Evolutionary conservation across 2,329 filamentous ascomycete species (phyloP), one percentile per base, ranked within the genome.

Genomic region (Penicillium nordicum): DNA sequence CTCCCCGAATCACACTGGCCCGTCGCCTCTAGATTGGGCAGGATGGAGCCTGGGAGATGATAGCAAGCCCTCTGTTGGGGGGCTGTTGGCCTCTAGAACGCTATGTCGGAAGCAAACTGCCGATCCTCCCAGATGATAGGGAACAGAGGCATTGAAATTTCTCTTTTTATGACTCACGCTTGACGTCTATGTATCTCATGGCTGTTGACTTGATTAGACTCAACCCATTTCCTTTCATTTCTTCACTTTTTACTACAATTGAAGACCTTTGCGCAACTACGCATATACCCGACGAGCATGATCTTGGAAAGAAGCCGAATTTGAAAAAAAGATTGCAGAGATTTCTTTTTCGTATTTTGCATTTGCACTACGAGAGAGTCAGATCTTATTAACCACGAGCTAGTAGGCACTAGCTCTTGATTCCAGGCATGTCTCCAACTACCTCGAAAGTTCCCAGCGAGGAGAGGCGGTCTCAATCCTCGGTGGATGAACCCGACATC

Each of bases 111-210:
- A 25, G 34, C 38, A 44, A 44, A 1, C 21, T 38, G 52, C 38
- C 52, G 52, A 55, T 50, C 52, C 38, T 34, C 23, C 23, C 44
- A 52, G n/a, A 37, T 12, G 29, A 45, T 27, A 25, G 30, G 23
- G 11, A 27, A 44, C 23, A 14, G 41, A 43, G 38, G 9, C 27
- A 34, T 46, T 44, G 29, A 21, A n/a, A 12, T 34, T 55, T 46
- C 34, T 49, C 43, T 48, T 41, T 41, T 41, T 37, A n/a, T 63
- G 59, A 63, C 57, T 66, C 61, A 63, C 21, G 48, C 12, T 56
- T 34, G 6, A 18, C 41, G 11, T 42, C 27, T 49, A 48, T 56
- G 23, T 47, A 47, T 21, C 16, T 42, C 21, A n/a, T 55, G 45
- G 21, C 14, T 37, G 14, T 45, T 27, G 14, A 30, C 23, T 43